Evolutionary conservation across 75 land plant species (phyloP).

Genomic region (Ceratopteris richardii): DNA sequence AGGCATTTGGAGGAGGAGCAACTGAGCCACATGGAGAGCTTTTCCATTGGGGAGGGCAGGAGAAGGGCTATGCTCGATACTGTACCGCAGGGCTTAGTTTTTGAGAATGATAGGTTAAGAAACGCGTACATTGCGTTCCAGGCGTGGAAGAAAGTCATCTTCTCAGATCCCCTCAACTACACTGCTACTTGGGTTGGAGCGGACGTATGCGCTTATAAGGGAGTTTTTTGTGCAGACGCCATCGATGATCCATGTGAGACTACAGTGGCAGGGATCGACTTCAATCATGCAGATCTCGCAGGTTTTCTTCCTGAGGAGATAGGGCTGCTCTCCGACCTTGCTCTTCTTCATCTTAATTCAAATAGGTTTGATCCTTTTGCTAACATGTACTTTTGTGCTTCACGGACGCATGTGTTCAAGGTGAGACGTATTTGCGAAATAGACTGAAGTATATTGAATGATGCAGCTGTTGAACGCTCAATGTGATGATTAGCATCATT

Average conservation of each 20-base stretch:
- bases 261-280: constrained; percentile 41
- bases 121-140: constrained; percentile 41
- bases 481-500: no score
- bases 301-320: constrained; percentile 37
- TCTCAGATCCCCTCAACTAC: constrained; percentile 42
- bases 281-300: constrained; percentile 33
- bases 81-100: constrained; percentile 6
- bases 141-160: constrained; percentile 36
- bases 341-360: constrained; percentile 40
- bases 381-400: no score
- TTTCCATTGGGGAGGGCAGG: neutral
- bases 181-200: constrained; percentile 48
- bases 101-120: constrained; percentile 18
- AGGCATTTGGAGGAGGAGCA: neutral
- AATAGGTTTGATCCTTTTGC: constrained; percentile 20
- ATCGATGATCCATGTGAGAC: constrained; percentile 13
- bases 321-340: constrained; percentile 32
- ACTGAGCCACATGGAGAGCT: neutral
- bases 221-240: constrained; percentile 43
- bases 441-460: no score
- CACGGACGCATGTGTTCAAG: no score
- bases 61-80: constrained; percentile 2
- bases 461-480: no score
- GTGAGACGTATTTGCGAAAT: no score
- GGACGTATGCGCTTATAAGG: constrained; percentile 42